Evolutionary conservation across 345 rosid genomes (phyloP).

Genomic region (Sisymbrium irio): DNA sequence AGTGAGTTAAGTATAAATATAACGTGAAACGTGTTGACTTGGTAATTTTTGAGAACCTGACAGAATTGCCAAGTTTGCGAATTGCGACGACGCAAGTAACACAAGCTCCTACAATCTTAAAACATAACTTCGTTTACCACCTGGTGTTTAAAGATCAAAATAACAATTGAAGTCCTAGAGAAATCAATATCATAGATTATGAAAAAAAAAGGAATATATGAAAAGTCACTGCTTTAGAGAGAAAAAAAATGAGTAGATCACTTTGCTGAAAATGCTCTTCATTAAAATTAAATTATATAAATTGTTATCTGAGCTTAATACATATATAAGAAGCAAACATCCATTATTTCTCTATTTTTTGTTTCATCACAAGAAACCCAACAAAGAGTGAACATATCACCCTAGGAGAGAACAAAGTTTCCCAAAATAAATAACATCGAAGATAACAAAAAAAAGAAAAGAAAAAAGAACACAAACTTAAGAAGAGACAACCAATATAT

Average conservation of each 20-base stretch:
- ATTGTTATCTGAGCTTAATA: too few relatives aligned
- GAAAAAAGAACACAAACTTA: not conserved
- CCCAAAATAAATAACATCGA: not conserved
- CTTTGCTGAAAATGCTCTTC: too few relatives aligned
- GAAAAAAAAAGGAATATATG: not conserved
- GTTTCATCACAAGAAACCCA: too few relatives aligned
- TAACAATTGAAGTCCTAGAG: not conserved
- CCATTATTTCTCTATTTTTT: too few relatives aligned
- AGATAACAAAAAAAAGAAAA: not conserved
- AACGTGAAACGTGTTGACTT: too few relatives aligned
- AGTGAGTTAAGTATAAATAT: too few relatives aligned
- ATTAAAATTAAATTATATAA: too few relatives aligned
- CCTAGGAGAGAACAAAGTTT: not conserved
- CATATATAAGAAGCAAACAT: too few relatives aligned
- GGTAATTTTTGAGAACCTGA: not conserved
- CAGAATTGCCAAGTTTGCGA: not conserved
- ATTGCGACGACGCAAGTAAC: not conserved
- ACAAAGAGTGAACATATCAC: not conserved
- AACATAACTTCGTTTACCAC: not conserved
- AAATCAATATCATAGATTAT: not conserved
- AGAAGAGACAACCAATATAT: slow-evolving; percentile 18
- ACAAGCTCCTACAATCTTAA: not conserved
- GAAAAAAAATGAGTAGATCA: not conserved
- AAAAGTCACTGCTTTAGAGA: not conserved
- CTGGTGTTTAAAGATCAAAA: not conserved